Percentiles rank a stretch among this genome's conserved stretches.
phyloP scores from a whole-genome alignment of 768 basidiomycete genomes.

The Pisolithus tinctorius region DNA sequence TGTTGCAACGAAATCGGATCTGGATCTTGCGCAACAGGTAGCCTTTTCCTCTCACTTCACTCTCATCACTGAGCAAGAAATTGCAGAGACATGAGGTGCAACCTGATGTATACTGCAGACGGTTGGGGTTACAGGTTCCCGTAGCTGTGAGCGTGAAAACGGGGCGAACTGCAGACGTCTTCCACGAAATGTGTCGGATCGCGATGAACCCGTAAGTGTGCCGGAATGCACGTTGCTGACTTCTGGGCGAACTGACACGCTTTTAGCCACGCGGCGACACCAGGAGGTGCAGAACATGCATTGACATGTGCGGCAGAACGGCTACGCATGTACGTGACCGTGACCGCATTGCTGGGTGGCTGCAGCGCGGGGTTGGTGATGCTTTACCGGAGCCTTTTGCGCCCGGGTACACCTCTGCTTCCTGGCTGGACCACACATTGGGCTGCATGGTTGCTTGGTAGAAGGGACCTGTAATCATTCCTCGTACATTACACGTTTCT shows the following conservation, averaged over 20 bases:
- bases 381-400: constrained; percentile 59
- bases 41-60: constrained; percentile 2
- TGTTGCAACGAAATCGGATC: constrained; percentile 98
- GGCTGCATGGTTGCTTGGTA: constrained; percentile 61
- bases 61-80: constrained; percentile 4
- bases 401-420: constrained; percentile 50
- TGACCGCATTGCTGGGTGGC: constrained; percentile 70
- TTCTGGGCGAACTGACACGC: constrained; percentile 2
- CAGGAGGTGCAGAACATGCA: constrained; percentile 78
- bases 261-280: constrained; percentile 57
- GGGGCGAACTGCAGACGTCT: constrained; percentile 80
- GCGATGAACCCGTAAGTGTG: constrained; percentile 79
- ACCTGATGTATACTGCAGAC: constrained; percentile 92
- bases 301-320: constrained; percentile 56
- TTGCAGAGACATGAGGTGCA: constrained; percentile 92
- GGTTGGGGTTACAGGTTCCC: constrained; percentile 85
- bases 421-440: constrained; percentile 53
- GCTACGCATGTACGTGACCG: constrained; percentile 63
- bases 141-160: constrained; percentile 90
- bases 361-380: constrained; percentile 66
- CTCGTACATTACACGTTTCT: constrained; percentile 6
- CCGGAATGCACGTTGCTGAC: background rate
- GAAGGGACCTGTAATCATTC: constrained; percentile 29
- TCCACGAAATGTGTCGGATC: constrained; percentile 76
- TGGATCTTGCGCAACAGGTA: constrained; percentile 90